phyloP scores from a whole-genome alignment of 2,329 filamentous ascomycete species.

The Huntiella omanensis region DNA sequence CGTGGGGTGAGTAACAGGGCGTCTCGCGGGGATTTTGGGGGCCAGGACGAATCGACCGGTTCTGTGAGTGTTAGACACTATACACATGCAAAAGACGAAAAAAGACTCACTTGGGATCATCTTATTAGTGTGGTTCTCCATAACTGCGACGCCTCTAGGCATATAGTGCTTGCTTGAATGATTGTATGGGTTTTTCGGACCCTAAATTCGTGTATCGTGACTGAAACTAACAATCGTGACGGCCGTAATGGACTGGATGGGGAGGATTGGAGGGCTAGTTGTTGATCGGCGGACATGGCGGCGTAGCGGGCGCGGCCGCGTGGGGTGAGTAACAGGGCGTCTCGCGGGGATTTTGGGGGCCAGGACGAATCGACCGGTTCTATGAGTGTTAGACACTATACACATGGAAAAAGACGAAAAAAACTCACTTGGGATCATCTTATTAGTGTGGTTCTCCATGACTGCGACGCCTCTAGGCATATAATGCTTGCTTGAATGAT shows the following conservation, averaged over 20 bases:
- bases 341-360: constrained; percentile 48
- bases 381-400: constrained; percentile 14
- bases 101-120: constrained; percentile 11
- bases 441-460: constrained; percentile 9
- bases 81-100: constrained; percentile 13
- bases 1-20: constrained; percentile 50
- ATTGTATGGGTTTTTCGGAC: too few relatives aligned
- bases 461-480: constrained; percentile 10
- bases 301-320: constrained; percentile 57
- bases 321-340: constrained; percentile 49
- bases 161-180: not conserved
- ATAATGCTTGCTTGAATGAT: too few relatives aligned
- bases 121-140: constrained; percentile 8
- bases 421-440: constrained; percentile 10
- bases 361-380: constrained; percentile 28
- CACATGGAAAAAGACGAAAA: constrained; percentile 13
- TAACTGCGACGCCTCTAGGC: constrained; percentile 9
- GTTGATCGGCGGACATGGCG: constrained; percentile 9
- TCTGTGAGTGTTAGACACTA: constrained; percentile 14
- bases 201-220: too few relatives aligned
- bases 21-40: constrained; percentile 46
- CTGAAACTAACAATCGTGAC: too few relatives aligned
- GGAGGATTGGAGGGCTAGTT: constrained; percentile 40
- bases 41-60: constrained; percentile 34
- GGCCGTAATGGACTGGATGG: constrained; percentile 47